Evolutionary conservation across 345 rosid genomes (phyloP).

Genomic region (Acer yangbiense): DNA sequence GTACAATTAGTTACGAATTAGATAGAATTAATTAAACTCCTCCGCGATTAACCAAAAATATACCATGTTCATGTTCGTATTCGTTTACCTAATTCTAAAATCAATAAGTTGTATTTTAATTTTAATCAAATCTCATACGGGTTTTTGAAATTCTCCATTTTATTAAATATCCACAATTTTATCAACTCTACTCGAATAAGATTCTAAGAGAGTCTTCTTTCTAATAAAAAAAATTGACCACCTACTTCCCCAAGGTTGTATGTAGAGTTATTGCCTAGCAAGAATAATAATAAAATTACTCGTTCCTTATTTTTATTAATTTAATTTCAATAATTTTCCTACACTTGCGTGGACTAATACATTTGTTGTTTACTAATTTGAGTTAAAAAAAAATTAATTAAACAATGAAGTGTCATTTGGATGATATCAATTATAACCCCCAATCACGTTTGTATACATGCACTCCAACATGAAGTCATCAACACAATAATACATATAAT

Average conservation of each 20-base stretch:
- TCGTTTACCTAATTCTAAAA: too few species aligned
- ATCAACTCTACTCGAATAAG: neutral
- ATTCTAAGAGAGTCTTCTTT: neutral
- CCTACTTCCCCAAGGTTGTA: neutral
- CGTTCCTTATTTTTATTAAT: neutral
- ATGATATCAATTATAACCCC: neutral
- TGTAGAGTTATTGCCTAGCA: neutral
- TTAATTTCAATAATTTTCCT: neutral
- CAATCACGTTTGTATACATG: neutral
- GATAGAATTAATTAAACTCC: too few species aligned
- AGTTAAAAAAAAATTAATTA: neutral
- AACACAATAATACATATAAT: slow-evolving; percentile 9
- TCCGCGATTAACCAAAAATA: too few species aligned
- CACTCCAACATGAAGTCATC: slow-evolving; percentile 15
- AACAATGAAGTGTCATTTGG: neutral
- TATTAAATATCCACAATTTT: too few species aligned
- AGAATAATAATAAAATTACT: neutral
- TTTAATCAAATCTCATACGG: too few species aligned
- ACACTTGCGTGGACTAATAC: slow-evolving; percentile 13
- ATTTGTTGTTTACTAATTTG: neutral
- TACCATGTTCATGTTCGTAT: too few species aligned
- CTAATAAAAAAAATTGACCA: neutral
- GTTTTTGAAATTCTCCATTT: too few species aligned
- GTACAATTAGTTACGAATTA: too few species aligned
- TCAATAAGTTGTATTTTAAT: too few species aligned